Percentiles rank a stretch among this genome's conserved stretches.
These are phyloP conservation scores for Vachellia pachyceras DNA, from an alignment of 306 rosid species.

Conservation along the genomic window DNA sequence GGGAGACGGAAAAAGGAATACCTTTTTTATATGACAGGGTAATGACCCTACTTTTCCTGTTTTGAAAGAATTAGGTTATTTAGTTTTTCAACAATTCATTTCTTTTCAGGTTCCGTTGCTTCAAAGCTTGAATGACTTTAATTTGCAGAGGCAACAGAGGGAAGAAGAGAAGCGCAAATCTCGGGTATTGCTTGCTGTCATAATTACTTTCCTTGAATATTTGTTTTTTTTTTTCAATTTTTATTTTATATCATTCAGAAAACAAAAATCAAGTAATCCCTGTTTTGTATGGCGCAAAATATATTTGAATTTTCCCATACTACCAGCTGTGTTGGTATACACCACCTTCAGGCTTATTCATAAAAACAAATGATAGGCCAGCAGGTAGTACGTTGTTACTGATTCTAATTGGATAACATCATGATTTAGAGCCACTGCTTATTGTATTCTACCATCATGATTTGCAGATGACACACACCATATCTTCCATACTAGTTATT, in stretches of 20 bases:
- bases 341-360: neutral
- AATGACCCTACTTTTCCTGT: constrained; percentile 30
- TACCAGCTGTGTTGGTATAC: neutral
- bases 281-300: constrained; percentile 6
- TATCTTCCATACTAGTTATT: neutral
- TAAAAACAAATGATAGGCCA: neutral
- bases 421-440: neutral
- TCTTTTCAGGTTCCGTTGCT: constrained; percentile 64
- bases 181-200: constrained; percentile 61
- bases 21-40: constrained; percentile 94
- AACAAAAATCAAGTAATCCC: neutral
- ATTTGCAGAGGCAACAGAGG: constrained; percentile 56
- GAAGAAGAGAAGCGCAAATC: constrained; percentile 86
- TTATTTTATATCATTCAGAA: constrained; percentile 18
- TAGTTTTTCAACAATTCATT: constrained; percentile 26
- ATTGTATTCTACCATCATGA: neutral
- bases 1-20: constrained; percentile 87
- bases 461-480: neutral
- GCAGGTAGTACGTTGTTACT: constrained; percentile 2
- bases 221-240: neutral
- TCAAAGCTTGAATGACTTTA: constrained; percentile 68
- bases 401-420: neutral
- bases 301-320: neutral
- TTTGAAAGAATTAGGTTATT: constrained; percentile 12
- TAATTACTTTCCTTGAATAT: neutral